These are phyloP conservation scores for Castanea sativa DNA, from an alignment of 306 rosid species.

Conservation along the genomic window DNA sequence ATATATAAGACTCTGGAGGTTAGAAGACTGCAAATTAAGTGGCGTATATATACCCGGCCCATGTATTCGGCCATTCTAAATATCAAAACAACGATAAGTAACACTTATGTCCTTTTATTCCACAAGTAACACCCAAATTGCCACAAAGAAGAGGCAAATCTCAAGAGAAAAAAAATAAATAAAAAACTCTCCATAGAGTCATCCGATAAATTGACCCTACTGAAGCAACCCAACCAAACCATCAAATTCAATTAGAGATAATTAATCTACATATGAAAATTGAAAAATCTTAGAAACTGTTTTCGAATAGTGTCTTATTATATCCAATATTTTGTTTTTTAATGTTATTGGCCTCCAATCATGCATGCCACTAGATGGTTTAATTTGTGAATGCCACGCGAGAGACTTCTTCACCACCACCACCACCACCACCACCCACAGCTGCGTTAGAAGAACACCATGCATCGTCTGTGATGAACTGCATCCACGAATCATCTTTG, in stretches of 20 bases:
- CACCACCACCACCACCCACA: constrained; percentile 24
- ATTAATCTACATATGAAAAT: constrained; percentile 35
- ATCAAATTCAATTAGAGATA: constrained; percentile 36
- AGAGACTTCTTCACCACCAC: constrained; percentile 57
- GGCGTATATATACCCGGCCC: too few relatives aligned
- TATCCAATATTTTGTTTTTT: constrained; percentile 15
- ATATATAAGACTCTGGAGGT: too few relatives aligned
- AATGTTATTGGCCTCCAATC: constrained; percentile 63
- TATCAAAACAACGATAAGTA: constrained; percentile 8
- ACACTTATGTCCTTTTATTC: constrained; percentile 36
- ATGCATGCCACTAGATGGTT: constrained; percentile 20
- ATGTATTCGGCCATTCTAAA: neutral
- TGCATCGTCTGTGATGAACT: constrained; percentile 87
- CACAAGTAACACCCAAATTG: constrained; percentile 45
- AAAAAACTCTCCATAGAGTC: constrained; percentile 22
- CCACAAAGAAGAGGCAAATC: constrained; percentile 45
- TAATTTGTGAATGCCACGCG: constrained; percentile 68
- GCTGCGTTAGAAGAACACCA: constrained; percentile 71
- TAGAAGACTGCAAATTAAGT: too few relatives aligned
- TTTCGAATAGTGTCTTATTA: constrained; percentile 24
- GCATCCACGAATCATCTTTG: constrained; percentile 98
- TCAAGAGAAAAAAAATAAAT: constrained; percentile 22
- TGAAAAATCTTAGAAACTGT: constrained; percentile 31
- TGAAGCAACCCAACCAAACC: constrained; percentile 60
- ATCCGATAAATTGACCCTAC: constrained; percentile 39